Percentiles rank a stretch among this genome's conserved stretches.
Conservation (phyloP, 2,329 filamentous ascomycete species). For the Fusarium citri region DNA sequence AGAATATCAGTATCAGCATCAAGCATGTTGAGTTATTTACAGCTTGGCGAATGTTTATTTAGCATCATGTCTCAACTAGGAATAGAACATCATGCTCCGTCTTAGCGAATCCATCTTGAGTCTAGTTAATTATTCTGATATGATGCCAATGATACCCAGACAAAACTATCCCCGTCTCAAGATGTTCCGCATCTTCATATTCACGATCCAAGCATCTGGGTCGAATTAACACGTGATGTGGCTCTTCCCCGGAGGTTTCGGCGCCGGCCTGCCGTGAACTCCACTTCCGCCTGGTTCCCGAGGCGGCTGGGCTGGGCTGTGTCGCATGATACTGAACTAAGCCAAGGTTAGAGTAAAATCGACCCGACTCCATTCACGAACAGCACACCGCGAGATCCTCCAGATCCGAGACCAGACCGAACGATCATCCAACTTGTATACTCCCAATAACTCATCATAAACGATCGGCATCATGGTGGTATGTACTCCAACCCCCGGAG, state of each 20-base stretch:
- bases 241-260: slow-evolving; percentile 40
- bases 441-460: background rate
- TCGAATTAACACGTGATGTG: slow-evolving; percentile 37
- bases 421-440: slow-evolving; percentile 9
- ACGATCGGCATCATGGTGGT: slow-evolving; percentile 49
- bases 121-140: slow-evolving; percentile 22
- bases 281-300: slow-evolving; percentile 37
- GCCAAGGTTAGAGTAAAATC: slow-evolving; percentile 28
- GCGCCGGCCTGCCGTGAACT: slow-evolving; percentile 34
- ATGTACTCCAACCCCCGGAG: slow-evolving; percentile 37
- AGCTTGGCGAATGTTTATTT: background rate
- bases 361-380: slow-evolving; percentile 41
- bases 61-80: background rate
- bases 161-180: slow-evolving; percentile 5
- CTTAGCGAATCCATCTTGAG: slow-evolving; percentile 26
- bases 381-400: slow-evolving; percentile 27
- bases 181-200: slow-evolving; percentile 8
- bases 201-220: slow-evolving; percentile 10
- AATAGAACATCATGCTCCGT: background rate
- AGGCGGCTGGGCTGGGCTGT: slow-evolving; percentile 23
- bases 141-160: slow-evolving; percentile 22
- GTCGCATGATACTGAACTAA: slow-evolving; percentile 44
- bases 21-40: slow-evolving; percentile 29
- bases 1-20: slow-evolving; percentile 3
- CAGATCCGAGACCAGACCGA: slow-evolving; percentile 1